Evolutionary conservation across 1,139 yeast genomes (phyloP).

Genomic region (Kodamaea sp.): DNA sequence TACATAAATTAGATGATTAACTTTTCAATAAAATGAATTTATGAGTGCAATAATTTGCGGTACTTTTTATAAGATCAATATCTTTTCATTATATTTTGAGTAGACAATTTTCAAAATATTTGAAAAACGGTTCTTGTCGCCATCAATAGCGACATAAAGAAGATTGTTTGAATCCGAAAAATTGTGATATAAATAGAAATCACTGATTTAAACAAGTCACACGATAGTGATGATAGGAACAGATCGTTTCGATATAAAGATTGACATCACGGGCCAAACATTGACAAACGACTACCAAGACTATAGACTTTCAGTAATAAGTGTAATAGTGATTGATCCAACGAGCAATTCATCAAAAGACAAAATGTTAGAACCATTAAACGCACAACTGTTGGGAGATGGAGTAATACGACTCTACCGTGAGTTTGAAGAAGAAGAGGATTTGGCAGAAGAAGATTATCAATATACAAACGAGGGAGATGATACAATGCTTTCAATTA

Average conservation of each 20-base stretch:
- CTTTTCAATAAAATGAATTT: neutral
- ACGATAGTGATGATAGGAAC: constrained; percentile 37
- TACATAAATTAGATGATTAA: neutral
- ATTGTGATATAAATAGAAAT: too few species aligned
- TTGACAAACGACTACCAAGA: constrained; percentile 16
- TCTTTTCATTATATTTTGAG: too few species aligned
- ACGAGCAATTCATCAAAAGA: constrained; percentile 1
- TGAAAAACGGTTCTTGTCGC: too few species aligned
- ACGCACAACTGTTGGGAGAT: constrained; percentile 60
- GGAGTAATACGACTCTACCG: constrained; percentile 72
- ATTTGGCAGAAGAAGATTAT: constrained; percentile 6
- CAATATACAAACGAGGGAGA: constrained; percentile 32
- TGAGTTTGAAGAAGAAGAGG: constrained; percentile 35
- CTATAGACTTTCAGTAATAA: constrained; percentile 33
- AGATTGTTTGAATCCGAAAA: too few species aligned
- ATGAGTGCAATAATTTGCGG: neutral
- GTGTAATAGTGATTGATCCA: constrained; percentile 28
- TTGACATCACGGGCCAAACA: constrained; percentile 19
- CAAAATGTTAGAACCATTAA: constrained; percentile 43
- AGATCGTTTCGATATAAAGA: constrained; percentile 38
- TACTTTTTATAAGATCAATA: too few species aligned
- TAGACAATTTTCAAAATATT: too few species aligned
- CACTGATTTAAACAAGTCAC: too few species aligned
- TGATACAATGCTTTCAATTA: constrained; percentile 67
- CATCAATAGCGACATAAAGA: too few species aligned